Conservation (phyloP, 768 basidiomycete genomes). For the Cubamyces lactineus region DNA sequence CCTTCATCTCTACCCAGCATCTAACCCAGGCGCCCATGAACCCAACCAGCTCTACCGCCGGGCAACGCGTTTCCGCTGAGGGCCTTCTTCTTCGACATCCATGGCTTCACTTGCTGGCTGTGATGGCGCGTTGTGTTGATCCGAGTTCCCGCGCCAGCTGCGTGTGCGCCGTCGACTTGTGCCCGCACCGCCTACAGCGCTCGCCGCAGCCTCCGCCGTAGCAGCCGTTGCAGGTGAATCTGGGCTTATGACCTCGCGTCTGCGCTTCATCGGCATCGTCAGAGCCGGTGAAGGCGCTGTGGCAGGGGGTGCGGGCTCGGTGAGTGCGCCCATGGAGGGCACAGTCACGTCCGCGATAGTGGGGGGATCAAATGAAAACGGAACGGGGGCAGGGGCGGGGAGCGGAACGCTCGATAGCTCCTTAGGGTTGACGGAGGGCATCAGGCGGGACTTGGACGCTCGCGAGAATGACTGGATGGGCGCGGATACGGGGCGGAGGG, state of each 20-base stretch:
- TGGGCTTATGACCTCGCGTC: conserved; percentile 78
- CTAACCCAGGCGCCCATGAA: too few species aligned
- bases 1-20: neutral
- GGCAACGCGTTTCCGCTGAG: conserved; percentile 75
- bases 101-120: conserved; percentile 44
- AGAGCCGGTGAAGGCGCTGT: neutral
- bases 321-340: conserved; percentile 51
- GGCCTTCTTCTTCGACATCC: conserved; percentile 78
- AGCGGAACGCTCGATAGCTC: conserved; percentile 28
- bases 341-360: conserved; percentile 32
- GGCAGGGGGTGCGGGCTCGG: neutral
- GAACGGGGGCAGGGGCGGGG: conserved; percentile 30
- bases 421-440: conserved; percentile 34
- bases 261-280: conserved; percentile 51
- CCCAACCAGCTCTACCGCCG: conserved; percentile 48
- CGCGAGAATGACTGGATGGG: conserved; percentile 25
- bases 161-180: conserved; percentile 58
- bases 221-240: conserved; percentile 43
- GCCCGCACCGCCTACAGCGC: conserved; percentile 34
- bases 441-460: conserved; percentile 35
- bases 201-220: conserved; percentile 44
- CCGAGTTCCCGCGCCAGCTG: conserved; percentile 43
- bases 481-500: conserved; percentile 20
- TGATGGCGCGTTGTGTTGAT: conserved; percentile 31
- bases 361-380: conserved; percentile 35